Base-by-base conservation (phyloP, 495 filamentous ascomycete species). In the Aspergillus mulundensis region DNA sequence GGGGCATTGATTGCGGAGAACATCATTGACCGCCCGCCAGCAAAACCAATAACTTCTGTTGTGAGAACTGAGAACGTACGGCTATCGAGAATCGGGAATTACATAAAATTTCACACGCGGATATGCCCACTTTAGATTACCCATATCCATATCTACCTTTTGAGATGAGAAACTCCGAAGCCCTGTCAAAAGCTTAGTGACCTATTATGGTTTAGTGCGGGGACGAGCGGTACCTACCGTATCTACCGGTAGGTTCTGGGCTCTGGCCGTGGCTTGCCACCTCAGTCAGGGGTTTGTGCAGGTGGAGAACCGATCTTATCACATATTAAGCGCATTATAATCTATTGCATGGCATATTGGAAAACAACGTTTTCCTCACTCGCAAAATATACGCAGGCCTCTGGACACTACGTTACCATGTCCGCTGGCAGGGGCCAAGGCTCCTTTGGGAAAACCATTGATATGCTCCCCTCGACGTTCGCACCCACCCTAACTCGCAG, bases 391-490 rank as follows among this genome's bases (percentile, higher is more conserved):
- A n/a, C n/a, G n/a, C n/a, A n/a, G n/a, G n/a, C 14, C 12, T 12
- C 14, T 38, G 14, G 14, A 38, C 34, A n/a, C n/a, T n/a, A n/a
- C 25, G 4, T 28, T 8, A 8, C 18, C 21, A 28, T 42, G 11
- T 44, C 15, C 19, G 5, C 42, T 23, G 36, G 21, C 38, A 24
- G 39, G 20, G 40, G 25, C 4, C 15, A 30, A 40, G 4, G 23
- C 21, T 50, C 45, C 24, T 23, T 34, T 14, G 18, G 34, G 16
- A n/a, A 39, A 36, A 18, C 50, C 4, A 49, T 44, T 28, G 52
- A 44, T 21, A 75, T 75, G 72, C 69, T 74, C n/a, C 64, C 70
- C 7, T 70, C 70, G 15, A 60, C 66, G 8, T 77, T 75, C 52
- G 63, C 61, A 23, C 70, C 70, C 18, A 68, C 62, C 23, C 52